A percentile compares a stretch with the other conserved stretches of the same genome.
phyloP scores from a whole-genome alignment of 1,284 basidiomycete species.

The Ganoderma sp. region DNA sequence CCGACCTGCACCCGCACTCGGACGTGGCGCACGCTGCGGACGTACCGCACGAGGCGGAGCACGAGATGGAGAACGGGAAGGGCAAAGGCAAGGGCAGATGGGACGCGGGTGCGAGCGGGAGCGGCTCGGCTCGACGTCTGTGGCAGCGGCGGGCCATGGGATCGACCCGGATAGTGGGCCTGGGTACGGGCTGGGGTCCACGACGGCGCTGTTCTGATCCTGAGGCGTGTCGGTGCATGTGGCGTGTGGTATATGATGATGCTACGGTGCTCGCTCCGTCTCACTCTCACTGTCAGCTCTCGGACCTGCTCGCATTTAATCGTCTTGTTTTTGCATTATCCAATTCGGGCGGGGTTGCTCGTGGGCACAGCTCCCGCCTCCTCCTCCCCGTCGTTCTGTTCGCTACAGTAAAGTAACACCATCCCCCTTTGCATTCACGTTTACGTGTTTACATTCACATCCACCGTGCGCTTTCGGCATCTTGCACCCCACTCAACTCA shows the following conservation, averaged over 20 bases:
- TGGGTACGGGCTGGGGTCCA: conserved; percentile 28
- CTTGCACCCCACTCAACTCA: conserved; percentile 1
- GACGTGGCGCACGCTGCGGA: conserved; percentile 16
- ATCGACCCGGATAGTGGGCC: conserved; percentile 21
- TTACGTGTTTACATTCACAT: neutral
- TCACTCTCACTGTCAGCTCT: neutral
- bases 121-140: conserved; percentile 12
- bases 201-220: conserved; percentile 29
- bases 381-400: neutral
- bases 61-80: conserved; percentile 62
- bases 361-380: neutral
- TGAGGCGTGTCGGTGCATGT: neutral
- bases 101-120: conserved; percentile 40
- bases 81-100: conserved; percentile 66
- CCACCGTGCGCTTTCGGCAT: neutral
- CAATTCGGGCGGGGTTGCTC: neutral
- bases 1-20: conserved; percentile 31
- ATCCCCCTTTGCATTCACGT: neutral
- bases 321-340: conserved; percentile 7
- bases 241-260: conserved; percentile 7
- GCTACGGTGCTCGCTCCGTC: neutral
- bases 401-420: neutral
- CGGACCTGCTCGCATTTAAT: conserved; percentile 33
- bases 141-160: conserved; percentile 2
- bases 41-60: conserved; percentile 20